Conservation (phyloP, 495 filamentous ascomycete species). For the Hypoxylon lienhwacheense region DNA sequence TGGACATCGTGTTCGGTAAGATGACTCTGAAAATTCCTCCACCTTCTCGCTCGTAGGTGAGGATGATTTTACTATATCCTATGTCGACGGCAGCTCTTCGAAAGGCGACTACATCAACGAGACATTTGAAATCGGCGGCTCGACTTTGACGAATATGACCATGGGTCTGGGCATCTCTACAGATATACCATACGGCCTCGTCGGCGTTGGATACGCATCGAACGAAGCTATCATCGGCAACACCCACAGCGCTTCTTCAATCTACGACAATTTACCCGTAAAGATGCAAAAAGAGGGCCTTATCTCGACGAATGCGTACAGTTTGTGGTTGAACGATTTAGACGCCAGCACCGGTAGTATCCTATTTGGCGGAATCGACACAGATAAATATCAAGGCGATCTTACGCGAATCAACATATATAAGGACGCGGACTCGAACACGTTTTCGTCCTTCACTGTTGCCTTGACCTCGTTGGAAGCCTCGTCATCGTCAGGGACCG, state of each 20-base stretch:
- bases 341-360: slow-evolving; percentile 50
- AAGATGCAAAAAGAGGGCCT: slow-evolving; percentile 71
- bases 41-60: slow-evolving; percentile 65
- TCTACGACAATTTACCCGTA: slow-evolving; percentile 79
- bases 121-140: slow-evolving; percentile 69
- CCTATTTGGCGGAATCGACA: slow-evolving; percentile 91
- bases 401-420: slow-evolving; percentile 68
- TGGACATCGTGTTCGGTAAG: slow-evolving; percentile 34
- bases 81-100: slow-evolving; percentile 79
- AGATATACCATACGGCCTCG: slow-evolving; percentile 71
- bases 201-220: slow-evolving; percentile 81
- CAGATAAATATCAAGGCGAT: slow-evolving; percentile 74
- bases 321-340: slow-evolving; percentile 84
- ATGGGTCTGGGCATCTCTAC: slow-evolving; percentile 81
- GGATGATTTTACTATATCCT: slow-evolving; percentile 80
- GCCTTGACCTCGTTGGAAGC: slow-evolving; percentile 64
- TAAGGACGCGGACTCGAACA: slow-evolving; percentile 50
- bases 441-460: slow-evolving; percentile 68
- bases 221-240: slow-evolving; percentile 73
- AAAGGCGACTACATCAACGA: slow-evolving; percentile 82
- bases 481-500: slow-evolving; percentile 48
- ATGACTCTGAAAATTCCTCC: slow-evolving; percentile 63
- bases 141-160: slow-evolving; percentile 67
- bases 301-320: slow-evolving; percentile 84
- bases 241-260: slow-evolving; percentile 34